Evolutionary conservation across 768 basidiomycete species (phyloP).

Genomic region (Gelatoporia subvermispora): DNA sequence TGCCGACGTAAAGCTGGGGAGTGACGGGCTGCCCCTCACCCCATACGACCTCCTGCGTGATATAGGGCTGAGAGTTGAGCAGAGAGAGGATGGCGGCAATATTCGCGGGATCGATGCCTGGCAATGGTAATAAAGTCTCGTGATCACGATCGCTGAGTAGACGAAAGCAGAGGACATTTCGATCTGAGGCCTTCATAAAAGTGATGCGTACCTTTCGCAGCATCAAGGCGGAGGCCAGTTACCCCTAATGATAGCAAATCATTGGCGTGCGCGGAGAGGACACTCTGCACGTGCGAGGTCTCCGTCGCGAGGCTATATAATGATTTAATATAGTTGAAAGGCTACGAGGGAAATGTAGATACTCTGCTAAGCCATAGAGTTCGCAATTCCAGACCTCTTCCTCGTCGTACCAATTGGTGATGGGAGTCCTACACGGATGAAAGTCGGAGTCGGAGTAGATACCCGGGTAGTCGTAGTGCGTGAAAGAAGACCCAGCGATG

Average conservation of each 20-base stretch:
- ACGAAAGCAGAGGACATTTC: too few relatives aligned
- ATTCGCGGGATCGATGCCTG: conserved; percentile 52
- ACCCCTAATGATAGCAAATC: conserved; percentile 58
- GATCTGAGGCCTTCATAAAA: too few relatives aligned
- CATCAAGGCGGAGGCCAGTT: conserved; percentile 60
- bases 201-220: conserved; percentile 49
- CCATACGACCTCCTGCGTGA: conserved; percentile 54
- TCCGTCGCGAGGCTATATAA: conserved; percentile 52
- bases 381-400: conserved; percentile 45
- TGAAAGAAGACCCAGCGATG: conserved; percentile 44
- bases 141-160: too few relatives aligned
- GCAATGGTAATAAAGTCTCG: too few relatives aligned
- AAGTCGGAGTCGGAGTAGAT: conserved; percentile 38
- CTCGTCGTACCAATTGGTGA: conserved; percentile 49
- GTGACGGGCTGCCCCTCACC: conserved; percentile 48
- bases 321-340: neutral
- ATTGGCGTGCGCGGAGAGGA: conserved; percentile 53
- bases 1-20: conserved; percentile 51
- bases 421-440: conserved; percentile 62
- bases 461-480: conserved; percentile 40
- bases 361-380: conserved; percentile 36
- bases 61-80: conserved; percentile 41
- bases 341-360: conserved; percentile 1
- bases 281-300: conserved; percentile 51
- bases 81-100: conserved; percentile 48